phyloP scores from a whole-genome alignment of 2,329 filamentous ascomycete species.

The Fusarium fracticaudum region DNA sequence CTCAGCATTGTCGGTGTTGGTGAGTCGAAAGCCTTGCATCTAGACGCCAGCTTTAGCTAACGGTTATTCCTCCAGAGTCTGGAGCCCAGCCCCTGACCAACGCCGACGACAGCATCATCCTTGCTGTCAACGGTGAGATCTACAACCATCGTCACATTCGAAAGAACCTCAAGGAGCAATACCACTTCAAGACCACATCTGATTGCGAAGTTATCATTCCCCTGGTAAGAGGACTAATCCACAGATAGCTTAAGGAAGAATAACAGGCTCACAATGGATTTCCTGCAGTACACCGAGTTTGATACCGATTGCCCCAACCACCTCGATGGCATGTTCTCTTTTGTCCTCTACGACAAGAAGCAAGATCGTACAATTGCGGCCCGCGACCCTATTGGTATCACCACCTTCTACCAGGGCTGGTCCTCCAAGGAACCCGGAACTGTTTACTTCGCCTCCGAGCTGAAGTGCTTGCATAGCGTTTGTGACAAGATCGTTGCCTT shows the following conservation, averaged over 20 bases:
- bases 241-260: neutral
- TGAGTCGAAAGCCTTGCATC: conserved; percentile 56
- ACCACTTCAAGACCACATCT: conserved; percentile 98
- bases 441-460: conserved; percentile 95
- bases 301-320: conserved; percentile 91
- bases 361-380: conserved; percentile 93
- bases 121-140: conserved; percentile 99
- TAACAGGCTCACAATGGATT: conserved; percentile 22
- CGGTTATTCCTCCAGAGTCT: conserved; percentile 69
- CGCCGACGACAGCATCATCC: conserved; percentile 84
- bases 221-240: conserved; percentile 66
- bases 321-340: conserved; percentile 99
- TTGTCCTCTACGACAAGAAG: conserved; percentile 96
- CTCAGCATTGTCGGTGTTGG: conserved; percentile 97
- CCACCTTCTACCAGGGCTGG: conserved; percentile 96
- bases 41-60: conserved; percentile 30
- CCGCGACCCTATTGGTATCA: conserved; percentile 95
- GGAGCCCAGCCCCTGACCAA: conserved; percentile 96
- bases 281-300: conserved; percentile 83
- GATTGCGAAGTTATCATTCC: conserved; percentile 99
- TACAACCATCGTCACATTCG: conserved; percentile 98
- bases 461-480: conserved; percentile 91
- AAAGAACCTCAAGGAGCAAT: conserved; percentile 83
- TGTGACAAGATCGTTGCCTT: conserved; percentile 96
- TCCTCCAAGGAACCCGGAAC: conserved; percentile 83